A percentile compares a stretch with the other conserved stretches of the same genome.
Conservation (phyloP, 495 filamentous ascomycete genomes). For the Podospora appendiculata region DNA sequence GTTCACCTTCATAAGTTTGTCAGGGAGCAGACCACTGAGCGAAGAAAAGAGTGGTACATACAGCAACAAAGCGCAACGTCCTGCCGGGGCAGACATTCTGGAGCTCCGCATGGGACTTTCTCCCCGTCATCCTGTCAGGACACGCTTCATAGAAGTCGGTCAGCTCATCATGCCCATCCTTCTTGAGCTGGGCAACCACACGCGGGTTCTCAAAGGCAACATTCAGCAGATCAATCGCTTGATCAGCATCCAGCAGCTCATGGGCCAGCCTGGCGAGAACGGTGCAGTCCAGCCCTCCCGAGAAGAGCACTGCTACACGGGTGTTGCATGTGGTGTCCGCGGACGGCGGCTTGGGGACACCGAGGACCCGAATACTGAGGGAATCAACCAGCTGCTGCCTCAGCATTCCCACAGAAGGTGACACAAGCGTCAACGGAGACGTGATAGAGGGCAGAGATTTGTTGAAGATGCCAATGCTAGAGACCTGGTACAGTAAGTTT, state of each 20-base stretch:
- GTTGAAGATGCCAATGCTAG: conserved; percentile 57
- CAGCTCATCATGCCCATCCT: conserved; percentile 9
- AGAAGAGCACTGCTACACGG: conserved; percentile 80
- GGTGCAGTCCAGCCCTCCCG: conserved; percentile 89
- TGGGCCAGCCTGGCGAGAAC: conserved; percentile 78
- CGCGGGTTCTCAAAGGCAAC: conserved; percentile 95
- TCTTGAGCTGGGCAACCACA: conserved; percentile 37
- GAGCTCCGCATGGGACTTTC: conserved; percentile 67
- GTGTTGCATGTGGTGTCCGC: conserved; percentile 20
- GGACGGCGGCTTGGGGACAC: conserved; percentile 54
- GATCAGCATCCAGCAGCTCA: conserved; percentile 58
- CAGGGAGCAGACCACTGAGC: not conserved
- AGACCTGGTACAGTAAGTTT: conserved; percentile 44
- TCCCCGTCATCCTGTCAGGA: conserved; percentile 83
- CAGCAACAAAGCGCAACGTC: conserved; percentile 69
- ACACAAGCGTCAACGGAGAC: conserved; percentile 34
- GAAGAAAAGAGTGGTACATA: conserved; percentile 19
- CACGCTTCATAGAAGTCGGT: conserved; percentile 64
- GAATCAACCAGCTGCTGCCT: conserved; percentile 54
- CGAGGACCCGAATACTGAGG: conserved; percentile 53
- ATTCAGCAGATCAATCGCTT: conserved; percentile 82
- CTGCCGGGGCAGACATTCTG: conserved; percentile 61
- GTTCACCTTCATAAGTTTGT: conserved; percentile 51
- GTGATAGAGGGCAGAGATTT: conserved; percentile 33
- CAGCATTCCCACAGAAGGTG: conserved; percentile 49